Percentiles rank a stretch among this genome's conserved stretches.
Evolutionary conservation across 768 basidiomycete species (phyloP).

Genomic region (Epithele typhae): DNA sequence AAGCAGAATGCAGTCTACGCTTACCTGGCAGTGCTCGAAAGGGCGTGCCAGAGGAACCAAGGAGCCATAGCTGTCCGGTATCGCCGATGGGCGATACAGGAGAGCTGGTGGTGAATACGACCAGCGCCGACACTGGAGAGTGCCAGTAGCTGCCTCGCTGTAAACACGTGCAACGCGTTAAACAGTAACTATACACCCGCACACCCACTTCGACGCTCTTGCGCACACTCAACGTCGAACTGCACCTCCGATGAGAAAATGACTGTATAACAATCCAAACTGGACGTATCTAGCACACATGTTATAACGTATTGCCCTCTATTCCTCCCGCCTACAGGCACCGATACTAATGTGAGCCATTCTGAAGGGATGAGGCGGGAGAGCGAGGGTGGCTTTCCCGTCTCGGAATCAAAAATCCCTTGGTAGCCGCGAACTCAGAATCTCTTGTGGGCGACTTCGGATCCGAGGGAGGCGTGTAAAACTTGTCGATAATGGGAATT

Average conservation of each 20-base stretch:
- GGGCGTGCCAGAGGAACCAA: constrained; percentile 64
- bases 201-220: too few relatives aligned
- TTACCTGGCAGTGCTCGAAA: constrained; percentile 62
- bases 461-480: constrained; percentile 84
- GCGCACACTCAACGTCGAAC: too few relatives aligned
- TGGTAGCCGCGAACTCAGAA: constrained; percentile 82
- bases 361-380: too few relatives aligned
- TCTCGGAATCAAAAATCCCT: constrained; percentile 73
- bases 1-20: constrained; percentile 5
- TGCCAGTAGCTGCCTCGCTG: too few relatives aligned
- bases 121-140: constrained; percentile 6
- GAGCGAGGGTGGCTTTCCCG: constrained; percentile 9
- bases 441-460: constrained; percentile 64
- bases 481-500: constrained; percentile 92
- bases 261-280: too few relatives aligned
- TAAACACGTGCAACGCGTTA: too few relatives aligned
- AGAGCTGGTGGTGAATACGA: constrained; percentile 2
- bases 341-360: too few relatives aligned
- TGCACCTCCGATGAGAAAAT: too few relatives aligned
- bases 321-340: too few relatives aligned
- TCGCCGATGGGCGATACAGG: constrained; percentile 11
- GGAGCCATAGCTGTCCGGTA: constrained; percentile 39
- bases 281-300: too few relatives aligned
- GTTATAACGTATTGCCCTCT: too few relatives aligned
- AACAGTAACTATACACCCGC: too few relatives aligned